Percentiles rank a stretch among this genome's conserved stretches.
Conservation (phyloP, 257 asterid species). For the Solanum chaucha region DNA sequence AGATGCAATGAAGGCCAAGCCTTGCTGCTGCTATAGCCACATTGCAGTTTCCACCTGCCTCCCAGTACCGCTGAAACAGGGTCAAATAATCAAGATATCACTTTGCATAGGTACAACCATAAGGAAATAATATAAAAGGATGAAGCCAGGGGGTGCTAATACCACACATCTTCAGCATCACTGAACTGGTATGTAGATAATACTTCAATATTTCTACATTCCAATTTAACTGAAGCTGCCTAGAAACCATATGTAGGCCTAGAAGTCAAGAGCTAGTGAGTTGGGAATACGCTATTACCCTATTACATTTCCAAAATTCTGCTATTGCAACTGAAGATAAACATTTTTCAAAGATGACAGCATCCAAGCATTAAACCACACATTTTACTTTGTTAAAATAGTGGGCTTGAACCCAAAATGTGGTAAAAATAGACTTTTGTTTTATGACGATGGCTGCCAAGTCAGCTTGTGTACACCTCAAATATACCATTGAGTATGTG, state of each 20-base stretch:
- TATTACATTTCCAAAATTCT: neutral
- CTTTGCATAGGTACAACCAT: neutral
- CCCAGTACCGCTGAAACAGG: slow-evolving; percentile 67
- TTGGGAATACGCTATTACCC: neutral
- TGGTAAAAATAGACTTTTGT: neutral
- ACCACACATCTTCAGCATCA: neutral
- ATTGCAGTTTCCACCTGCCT: slow-evolving; percentile 98
- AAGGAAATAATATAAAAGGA: neutral
- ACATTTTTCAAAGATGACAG: neutral
- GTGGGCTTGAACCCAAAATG: neutral
- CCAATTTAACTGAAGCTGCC: neutral
- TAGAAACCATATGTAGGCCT: neutral
- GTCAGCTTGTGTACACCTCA: neutral
- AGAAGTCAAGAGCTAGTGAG: neutral
- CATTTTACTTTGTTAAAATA: neutral
- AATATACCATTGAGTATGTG: neutral
- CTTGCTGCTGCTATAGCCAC: slow-evolving; percentile 98
- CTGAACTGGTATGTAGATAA: neutral
- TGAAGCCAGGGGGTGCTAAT: neutral
- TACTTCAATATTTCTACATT: neutral
- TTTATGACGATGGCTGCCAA: neutral
- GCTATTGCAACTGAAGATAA: neutral
- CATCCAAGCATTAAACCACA: neutral
- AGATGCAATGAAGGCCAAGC: slow-evolving; percentile 59
- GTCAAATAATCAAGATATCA: slow-evolving; percentile 8